Evolutionary conservation across 1,284 basidiomycete species (phyloP).

Genomic region (Apiotrichum siamense): DNA sequence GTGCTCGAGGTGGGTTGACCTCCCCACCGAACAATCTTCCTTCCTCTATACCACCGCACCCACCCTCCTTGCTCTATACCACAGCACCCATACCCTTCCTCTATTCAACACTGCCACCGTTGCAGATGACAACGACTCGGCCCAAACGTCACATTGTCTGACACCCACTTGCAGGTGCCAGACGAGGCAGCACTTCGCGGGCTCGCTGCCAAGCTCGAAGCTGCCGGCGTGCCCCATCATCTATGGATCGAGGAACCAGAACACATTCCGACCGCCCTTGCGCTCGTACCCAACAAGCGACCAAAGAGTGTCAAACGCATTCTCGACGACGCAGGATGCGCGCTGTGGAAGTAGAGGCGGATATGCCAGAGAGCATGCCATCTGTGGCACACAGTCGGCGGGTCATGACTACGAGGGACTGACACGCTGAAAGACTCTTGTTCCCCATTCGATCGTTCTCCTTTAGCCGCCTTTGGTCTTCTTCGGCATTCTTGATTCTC

Average conservation of each 20-base stretch:
- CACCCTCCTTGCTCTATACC: no score
- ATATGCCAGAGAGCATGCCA: slow-evolving; percentile 1
- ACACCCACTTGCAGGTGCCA: slow-evolving; percentile 35
- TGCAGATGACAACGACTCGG: no score
- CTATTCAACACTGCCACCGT: no score
- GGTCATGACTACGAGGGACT: no score
- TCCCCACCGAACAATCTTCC: no score
- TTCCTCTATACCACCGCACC: no score
- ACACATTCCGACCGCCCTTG: slow-evolving; percentile 49
- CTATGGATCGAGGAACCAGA: slow-evolving; percentile 54
- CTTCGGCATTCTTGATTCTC: no score
- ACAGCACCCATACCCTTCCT: no score
- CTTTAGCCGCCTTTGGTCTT: no score
- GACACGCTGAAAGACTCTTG: no score
- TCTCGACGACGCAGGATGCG: slow-evolving; percentile 41
- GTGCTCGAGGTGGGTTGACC: slow-evolving; percentile 29
- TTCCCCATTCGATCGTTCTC: no score
- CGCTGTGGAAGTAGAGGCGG: slow-evolving; percentile 31
- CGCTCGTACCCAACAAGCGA: slow-evolving; percentile 50
- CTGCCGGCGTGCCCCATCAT: slow-evolving; percentile 39
- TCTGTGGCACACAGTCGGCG: no score
- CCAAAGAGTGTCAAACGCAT: slow-evolving; percentile 48
- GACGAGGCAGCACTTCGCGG: slow-evolving; percentile 32
- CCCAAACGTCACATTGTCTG: slow-evolving; percentile 8
- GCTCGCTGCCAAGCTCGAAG: slow-evolving; percentile 35